Evolutionary conservation across 1,284 basidiomycete species (phyloP).

Genomic region (Ceratobasidium sp.): DNA sequence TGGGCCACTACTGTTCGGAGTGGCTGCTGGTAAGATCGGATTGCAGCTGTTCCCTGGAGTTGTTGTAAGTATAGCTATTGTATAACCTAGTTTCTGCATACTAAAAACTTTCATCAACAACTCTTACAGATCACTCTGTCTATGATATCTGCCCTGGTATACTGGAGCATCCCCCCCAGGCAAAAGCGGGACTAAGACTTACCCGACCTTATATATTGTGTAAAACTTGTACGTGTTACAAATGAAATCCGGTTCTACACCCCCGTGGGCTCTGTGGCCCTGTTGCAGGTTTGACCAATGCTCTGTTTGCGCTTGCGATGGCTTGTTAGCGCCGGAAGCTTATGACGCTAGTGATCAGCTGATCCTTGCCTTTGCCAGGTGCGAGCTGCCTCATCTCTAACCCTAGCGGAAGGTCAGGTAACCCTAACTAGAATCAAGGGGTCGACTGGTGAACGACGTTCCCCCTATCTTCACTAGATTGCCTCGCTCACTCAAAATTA

Average conservation of each 20-base stretch:
- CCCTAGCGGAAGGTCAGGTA: neutral
- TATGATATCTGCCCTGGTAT: slow-evolving; percentile 3
- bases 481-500: neutral
- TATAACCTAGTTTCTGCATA: too few relatives aligned
- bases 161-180: slow-evolving; percentile 13
- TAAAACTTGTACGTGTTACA: neutral
- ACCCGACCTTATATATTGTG: neutral
- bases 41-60: slow-evolving; percentile 17
- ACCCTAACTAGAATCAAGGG: slow-evolving; percentile 5
- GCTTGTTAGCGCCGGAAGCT: neutral
- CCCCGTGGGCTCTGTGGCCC: too few relatives aligned
- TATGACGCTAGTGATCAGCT: slow-evolving; percentile 15
- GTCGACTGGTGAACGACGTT: neutral
- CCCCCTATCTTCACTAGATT: neutral
- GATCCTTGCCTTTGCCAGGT: slow-evolving; percentile 13
- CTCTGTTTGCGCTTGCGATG: slow-evolving; percentile 1
- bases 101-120: neutral
- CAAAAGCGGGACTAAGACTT: slow-evolving; percentile 9
- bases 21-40: slow-evolving; percentile 5
- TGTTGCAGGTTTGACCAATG: neutral
- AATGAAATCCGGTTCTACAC: too few relatives aligned
- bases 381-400: neutral
- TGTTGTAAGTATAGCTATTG: neutral
- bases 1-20: slow-evolving; percentile 26
- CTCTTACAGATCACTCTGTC: slow-evolving; percentile 12